Percentiles rank a stretch among this genome's conserved stretches.
Conservation (phyloP, 225 moss, liverwort and hornwort genomes). For the Takakia lepidozioides region DNA sequence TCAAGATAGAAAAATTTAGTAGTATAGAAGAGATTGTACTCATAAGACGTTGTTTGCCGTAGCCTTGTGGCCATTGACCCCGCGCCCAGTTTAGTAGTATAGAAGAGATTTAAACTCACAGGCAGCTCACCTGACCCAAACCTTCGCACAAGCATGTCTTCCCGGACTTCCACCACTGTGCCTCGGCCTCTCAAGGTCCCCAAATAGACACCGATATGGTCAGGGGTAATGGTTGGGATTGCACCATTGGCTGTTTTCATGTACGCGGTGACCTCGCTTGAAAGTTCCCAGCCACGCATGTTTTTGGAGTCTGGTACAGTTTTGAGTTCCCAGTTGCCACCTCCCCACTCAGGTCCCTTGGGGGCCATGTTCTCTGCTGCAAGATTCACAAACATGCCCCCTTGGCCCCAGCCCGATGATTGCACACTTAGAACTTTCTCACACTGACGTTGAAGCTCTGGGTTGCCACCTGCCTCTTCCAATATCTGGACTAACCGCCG, state of each 20-base stretch:
- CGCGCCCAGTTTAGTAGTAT: too few relatives aligned
- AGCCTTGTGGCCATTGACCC: too few relatives aligned
- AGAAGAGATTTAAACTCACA: too few relatives aligned
- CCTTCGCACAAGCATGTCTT: conserved; percentile 63
- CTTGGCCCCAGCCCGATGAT: conserved; percentile 88
- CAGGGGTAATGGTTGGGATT: conserved; percentile 93
- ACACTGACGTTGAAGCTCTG: conserved; percentile 94
- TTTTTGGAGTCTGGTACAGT: conserved; percentile 64
- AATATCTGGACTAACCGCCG: conserved; percentile 85
- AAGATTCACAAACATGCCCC: conserved; percentile 83
- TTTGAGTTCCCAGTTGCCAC: conserved; percentile 98
- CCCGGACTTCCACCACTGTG: conserved; percentile 92
- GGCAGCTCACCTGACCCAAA: conserved; percentile 47
- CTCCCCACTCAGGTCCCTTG: conserved; percentile 96
- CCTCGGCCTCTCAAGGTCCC: conserved; percentile 94
- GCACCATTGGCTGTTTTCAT: conserved; percentile 92
- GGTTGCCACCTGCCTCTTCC: conserved; percentile 70
- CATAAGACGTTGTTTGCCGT: too few relatives aligned
- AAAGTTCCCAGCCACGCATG: conserved; percentile 84
- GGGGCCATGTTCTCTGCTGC: conserved; percentile 98
- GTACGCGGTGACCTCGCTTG: conserved; percentile 97
- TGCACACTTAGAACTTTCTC: conserved; percentile 85
- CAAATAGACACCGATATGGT: conserved; percentile 97
- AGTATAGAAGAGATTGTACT: too few relatives aligned
- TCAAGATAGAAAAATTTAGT: too few relatives aligned